phyloP scores from a whole-genome alignment of 495 filamentous ascomycete genomes.

The Cercophora scortea region DNA sequence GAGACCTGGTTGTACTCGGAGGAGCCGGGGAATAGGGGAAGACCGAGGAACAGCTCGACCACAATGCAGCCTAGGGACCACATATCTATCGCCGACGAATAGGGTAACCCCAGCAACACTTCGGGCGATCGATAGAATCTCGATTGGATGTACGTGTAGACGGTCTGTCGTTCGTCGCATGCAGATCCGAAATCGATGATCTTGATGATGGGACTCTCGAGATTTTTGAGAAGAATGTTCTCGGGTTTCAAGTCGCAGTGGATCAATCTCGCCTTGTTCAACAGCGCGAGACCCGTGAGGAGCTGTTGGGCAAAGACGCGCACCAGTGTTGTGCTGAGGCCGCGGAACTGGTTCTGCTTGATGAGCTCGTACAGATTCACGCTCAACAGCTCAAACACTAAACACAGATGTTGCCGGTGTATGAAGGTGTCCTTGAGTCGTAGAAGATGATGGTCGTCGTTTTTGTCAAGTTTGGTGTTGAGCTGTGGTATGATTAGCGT shows the following conservation, averaged over 20 bases:
- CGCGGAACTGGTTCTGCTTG: conserved; percentile 99
- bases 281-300: conserved; percentile 79
- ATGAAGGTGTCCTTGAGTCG: conserved; percentile 98
- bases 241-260: conserved; percentile 99
- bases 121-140: conserved; percentile 97
- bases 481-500: conserved; percentile 46
- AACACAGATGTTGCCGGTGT: conserved; percentile 92
- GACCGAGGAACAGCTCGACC: conserved; percentile 91
- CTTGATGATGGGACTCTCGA: conserved; percentile 99
- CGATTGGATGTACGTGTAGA: conserved; percentile 99
- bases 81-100: conserved; percentile 99
- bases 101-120: conserved; percentile 87
- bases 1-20: conserved; percentile 99
- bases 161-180: conserved; percentile 96
- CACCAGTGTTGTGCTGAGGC: conserved; percentile 93
- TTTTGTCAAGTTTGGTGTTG: conserved; percentile 97
- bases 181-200: conserved; percentile 99
- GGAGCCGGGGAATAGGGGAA: conserved; percentile 93
- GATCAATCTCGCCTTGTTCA: conserved; percentile 95
- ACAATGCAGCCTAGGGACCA: conserved; percentile 99
- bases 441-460: conserved; percentile 95
- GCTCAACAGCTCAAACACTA: conserved; percentile 94
- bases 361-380: conserved; percentile 99
- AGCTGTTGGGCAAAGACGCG: conserved; percentile 97
- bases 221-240: conserved; percentile 96